Evolutionary conservation across 1,139 yeast genomes (phyloP).

Genomic region (Protomyces pachydermus): DNA sequence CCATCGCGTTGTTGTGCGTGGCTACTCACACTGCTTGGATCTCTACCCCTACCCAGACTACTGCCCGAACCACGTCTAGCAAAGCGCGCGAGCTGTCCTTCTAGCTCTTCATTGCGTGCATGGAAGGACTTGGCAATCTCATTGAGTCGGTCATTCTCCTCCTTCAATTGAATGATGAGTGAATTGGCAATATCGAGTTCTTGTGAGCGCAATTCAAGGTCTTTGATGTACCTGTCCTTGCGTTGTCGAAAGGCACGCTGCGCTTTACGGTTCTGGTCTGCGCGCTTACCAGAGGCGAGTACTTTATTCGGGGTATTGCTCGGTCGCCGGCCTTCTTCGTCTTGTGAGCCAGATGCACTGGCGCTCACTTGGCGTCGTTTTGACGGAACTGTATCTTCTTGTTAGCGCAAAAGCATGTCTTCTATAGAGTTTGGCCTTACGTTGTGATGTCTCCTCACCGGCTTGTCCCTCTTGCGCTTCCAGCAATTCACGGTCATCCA

Average conservation of each 20-base stretch:
- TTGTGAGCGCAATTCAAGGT: slow-evolving; percentile 50
- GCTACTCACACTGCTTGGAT: not conserved
- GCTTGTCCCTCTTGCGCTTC: not conserved
- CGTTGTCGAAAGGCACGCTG: slow-evolving; percentile 95
- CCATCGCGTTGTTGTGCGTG: not conserved
- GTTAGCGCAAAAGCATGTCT: not conserved
- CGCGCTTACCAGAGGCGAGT: slow-evolving; percentile 74
- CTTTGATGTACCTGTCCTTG: slow-evolving; percentile 80
- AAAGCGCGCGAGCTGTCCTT: slow-evolving; percentile 9
- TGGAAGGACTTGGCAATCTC: slow-evolving; percentile 24
- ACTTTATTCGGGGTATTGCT: slow-evolving; percentile 36
- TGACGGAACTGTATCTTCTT: not conserved
- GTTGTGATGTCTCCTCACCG: not conserved
- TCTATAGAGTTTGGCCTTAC: not conserved
- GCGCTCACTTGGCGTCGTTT: not conserved
- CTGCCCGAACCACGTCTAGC: not conserved
- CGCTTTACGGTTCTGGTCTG: slow-evolving; percentile 96
- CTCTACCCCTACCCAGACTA: not conserved
- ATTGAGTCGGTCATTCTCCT: slow-evolving; percentile 41
- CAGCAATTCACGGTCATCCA: not conserved
- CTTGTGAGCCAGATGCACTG: not conserved
- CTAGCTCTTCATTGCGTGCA: slow-evolving; percentile 13
- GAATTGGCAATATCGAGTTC: slow-evolving; percentile 38
- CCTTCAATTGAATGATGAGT: slow-evolving; percentile 65
- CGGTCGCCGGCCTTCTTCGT: slow-evolving; percentile 47